These are phyloP conservation scores for Aureobasidium namibiae DNA, from an alignment of 2,329 filamentous ascomycete genomes.

Conservation along the genomic window DNA sequence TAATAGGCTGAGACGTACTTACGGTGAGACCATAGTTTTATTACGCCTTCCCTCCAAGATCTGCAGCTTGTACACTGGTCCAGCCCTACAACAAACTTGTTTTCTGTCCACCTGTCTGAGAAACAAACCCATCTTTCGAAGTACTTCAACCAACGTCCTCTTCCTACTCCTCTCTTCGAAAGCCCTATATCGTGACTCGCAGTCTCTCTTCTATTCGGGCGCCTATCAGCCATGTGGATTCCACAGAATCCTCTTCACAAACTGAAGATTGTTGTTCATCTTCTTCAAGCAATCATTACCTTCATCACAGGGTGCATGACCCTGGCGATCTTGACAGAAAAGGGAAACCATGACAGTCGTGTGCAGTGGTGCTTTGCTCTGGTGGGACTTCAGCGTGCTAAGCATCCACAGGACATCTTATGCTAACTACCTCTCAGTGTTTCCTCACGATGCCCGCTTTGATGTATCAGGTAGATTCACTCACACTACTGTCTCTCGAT, in stretches of 20 bases:
- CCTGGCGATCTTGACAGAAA: slow-evolving; percentile 50
- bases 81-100: slow-evolving; percentile 5
- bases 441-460: slow-evolving; percentile 9
- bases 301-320: slow-evolving; percentile 52
- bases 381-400: slow-evolving; percentile 32
- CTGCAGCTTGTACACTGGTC: background rate
- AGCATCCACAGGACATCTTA: background rate
- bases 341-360: slow-evolving; percentile 45
- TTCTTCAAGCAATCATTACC: slow-evolving; percentile 46
- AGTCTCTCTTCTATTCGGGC: background rate
- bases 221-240: slow-evolving; percentile 31
- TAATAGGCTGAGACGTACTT: slow-evolving; percentile 8
- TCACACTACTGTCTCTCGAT: background rate
- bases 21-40: slow-evolving; percentile 8
- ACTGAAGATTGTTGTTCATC: slow-evolving; percentile 49
- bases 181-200: background rate
- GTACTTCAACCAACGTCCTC: background rate
- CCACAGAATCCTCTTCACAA: slow-evolving; percentile 42
- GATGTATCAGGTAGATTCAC: background rate
- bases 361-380: slow-evolving; percentile 50
- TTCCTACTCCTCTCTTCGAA: background rate
- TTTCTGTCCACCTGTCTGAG: background rate
- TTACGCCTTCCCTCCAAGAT: background rate
- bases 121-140: background rate
- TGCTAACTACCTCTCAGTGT: background rate